Percentiles rank a stretch among this genome's conserved stretches.
Evolutionary conservation across 805 yeast species (phyloP).

Genomic region (Candida pini): DNA sequence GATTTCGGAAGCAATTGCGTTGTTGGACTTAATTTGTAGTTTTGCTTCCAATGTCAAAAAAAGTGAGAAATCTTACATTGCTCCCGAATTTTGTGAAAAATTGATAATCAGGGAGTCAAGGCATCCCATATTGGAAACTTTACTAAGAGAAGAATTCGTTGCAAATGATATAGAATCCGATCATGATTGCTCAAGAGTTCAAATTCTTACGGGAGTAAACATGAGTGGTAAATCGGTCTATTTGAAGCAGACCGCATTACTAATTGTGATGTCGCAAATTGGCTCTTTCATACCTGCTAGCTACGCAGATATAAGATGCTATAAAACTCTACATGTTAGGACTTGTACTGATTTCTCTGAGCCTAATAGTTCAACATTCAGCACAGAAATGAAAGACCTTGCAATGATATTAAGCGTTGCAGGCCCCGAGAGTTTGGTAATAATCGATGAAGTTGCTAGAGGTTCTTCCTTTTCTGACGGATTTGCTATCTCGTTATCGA

Average conservation of each 20-base stretch:
- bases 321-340: constrained; percentile 32
- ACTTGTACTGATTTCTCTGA: constrained; percentile 32
- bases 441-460: constrained; percentile 53
- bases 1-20: constrained; percentile 38
- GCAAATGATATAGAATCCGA: constrained; percentile 35
- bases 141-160: constrained; percentile 17
- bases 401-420: constrained; percentile 36
- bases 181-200: constrained; percentile 33
- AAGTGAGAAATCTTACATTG: constrained; percentile 16
- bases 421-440: constrained; percentile 28
- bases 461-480: constrained; percentile 50
- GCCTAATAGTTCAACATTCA: constrained; percentile 36
- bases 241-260: constrained; percentile 44
- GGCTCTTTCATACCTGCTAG: constrained; percentile 48
- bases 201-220: constrained; percentile 53
- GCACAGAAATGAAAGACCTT: constrained; percentile 44
- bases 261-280: constrained; percentile 50
- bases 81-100: constrained; percentile 34
- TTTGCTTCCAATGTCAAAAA: constrained; percentile 23
- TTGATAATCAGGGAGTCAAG: constrained; percentile 29
- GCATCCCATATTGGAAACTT: constrained; percentile 37
- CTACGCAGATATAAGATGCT: constrained; percentile 37
- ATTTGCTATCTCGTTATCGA: constrained; percentile 43
- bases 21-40: constrained; percentile 33
- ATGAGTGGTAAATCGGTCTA: constrained; percentile 62